Conservation (phyloP, 2,329 filamentous ascomycete genomes). For the Geosmithia flava region DNA sequence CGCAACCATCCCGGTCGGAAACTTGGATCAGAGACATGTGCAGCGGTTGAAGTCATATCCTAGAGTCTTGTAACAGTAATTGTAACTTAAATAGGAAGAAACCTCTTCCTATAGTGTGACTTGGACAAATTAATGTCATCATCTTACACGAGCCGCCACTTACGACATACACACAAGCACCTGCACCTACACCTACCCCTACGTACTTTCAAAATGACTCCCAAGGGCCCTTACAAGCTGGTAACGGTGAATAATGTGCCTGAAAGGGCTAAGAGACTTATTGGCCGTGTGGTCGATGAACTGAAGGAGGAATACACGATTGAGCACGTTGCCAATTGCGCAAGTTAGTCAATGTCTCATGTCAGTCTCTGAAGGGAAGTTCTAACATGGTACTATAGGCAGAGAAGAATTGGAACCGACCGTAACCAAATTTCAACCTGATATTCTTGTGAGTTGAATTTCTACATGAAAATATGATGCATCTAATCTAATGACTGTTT, state of each 20-base stretch:
- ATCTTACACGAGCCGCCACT: too few relatives aligned
- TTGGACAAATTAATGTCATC: too few relatives aligned
- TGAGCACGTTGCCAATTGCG: conserved; percentile 47
- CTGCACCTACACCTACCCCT: too few relatives aligned
- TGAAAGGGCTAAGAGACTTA: conserved; percentile 48
- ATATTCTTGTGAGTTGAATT: conserved; percentile 12
- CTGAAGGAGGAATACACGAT: conserved; percentile 54
- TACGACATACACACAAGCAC: too few relatives aligned
- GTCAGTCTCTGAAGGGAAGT: background rate
- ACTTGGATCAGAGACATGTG: too few relatives aligned
- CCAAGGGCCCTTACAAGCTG: conserved; percentile 47
- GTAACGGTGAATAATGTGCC: conserved; percentile 59
- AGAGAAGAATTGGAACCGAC: conserved; percentile 43
- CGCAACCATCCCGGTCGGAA: too few relatives aligned
- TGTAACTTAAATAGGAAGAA: too few relatives aligned
- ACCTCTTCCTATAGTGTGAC: too few relatives aligned
- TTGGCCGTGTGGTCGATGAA: conserved; percentile 47
- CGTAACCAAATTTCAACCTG: conserved; percentile 24
- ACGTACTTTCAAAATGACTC: conserved; percentile 4
- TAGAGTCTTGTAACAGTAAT: too few relatives aligned
- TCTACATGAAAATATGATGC: too few relatives aligned
- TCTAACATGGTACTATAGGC: conserved; percentile 17
- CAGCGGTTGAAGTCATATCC: too few relatives aligned
- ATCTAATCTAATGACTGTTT: too few relatives aligned
- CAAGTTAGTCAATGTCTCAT: conserved; percentile 29